Evolutionary conservation across 805 yeast genomes (phyloP), one percentile per base, ranked within the genome.

Genomic region (Yarrowia sp.): DNA sequence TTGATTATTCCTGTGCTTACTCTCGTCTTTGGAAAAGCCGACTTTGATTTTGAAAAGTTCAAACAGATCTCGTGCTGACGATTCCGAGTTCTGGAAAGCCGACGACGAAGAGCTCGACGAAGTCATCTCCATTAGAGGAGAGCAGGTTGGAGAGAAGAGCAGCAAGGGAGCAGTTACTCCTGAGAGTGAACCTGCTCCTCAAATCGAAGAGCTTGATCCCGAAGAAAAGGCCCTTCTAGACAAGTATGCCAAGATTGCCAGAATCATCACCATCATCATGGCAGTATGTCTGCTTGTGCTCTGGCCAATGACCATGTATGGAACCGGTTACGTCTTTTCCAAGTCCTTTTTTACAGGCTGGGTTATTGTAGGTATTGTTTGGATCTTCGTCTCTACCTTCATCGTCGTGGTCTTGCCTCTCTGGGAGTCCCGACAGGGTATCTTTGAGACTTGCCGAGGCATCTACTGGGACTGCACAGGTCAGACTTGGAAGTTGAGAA

Each of bases 241-340:
- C 64, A 84, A 79, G 73, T 87, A 91, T 8, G 84, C 90, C 63
- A 87, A 84, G 73, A 79, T 80, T 48, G 95, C 93, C 1, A 84
- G 85, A 46, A 79, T 79, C 67, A 79, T 90, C 48, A 89, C 93
- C 76, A 77, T 85, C 2, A 79, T 84, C 52, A 82, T 91, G 72
- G 86, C 91, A 5, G 72, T 91, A 9, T 82, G 88, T 58, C 80
- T 92, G 64, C 79, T 92, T 42, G 83, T 92, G 45, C 75, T 92
- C 40, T 91, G 96, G 94, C 97, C 97, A 74, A 90, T 92, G 92
- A 97, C 97, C 72, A 89, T 92, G 95, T 92, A 89, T 77, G 97
- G 97, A 41, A 75, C 89, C 5, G 83, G 85, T 2, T 92, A 92
- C 75, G 82, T 92, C 49, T 92, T 92, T 79, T 86, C 91, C 67